Evolutionary conservation across 192 early-diverging fungal species (phyloP).

Genomic region (Gaertneriomyces sp.): DNA sequence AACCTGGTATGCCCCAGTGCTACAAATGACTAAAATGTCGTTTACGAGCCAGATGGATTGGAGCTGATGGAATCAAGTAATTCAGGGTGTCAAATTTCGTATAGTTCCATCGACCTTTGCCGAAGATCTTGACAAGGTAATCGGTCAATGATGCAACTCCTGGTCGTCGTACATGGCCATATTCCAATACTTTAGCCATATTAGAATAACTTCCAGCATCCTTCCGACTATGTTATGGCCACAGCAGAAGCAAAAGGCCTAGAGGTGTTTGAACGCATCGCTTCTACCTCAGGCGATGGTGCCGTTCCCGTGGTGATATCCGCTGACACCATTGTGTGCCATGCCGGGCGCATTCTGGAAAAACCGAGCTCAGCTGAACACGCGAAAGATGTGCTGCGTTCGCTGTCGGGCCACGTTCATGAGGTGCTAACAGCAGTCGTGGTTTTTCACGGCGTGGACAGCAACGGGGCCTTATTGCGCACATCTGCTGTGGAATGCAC

Average conservation of each 20-base stretch:
- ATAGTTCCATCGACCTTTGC: conserved; percentile 70
- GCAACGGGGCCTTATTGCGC: conserved; percentile 18
- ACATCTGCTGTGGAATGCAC: conserved; percentile 58
- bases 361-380: conserved; percentile 64
- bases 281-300: conserved; percentile 9
- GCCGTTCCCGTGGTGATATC: conserved; percentile 62
- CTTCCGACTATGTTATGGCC: not conserved
- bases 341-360: conserved; percentile 67
- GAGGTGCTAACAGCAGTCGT: conserved; percentile 72
- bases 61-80: not conserved
- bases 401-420: conserved; percentile 59
- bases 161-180: conserved; percentile 57
- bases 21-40: not conserved
- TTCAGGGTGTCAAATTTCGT: conserved; percentile 55
- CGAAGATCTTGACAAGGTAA: conserved; percentile 72
- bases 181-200: conserved; percentile 37
- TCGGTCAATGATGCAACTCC: conserved; percentile 9
- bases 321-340: conserved; percentile 78
- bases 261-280: not conserved
- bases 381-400: conserved; percentile 60
- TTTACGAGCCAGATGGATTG: not conserved
- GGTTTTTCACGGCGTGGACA: conserved; percentile 37
- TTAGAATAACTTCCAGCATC: not conserved
- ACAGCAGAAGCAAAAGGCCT: conserved; percentile 1
- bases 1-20: conserved; percentile 8